Base-by-base conservation (phyloP, 495 filamentous ascomycete genomes). In the Penicillium tannophilum region DNA sequence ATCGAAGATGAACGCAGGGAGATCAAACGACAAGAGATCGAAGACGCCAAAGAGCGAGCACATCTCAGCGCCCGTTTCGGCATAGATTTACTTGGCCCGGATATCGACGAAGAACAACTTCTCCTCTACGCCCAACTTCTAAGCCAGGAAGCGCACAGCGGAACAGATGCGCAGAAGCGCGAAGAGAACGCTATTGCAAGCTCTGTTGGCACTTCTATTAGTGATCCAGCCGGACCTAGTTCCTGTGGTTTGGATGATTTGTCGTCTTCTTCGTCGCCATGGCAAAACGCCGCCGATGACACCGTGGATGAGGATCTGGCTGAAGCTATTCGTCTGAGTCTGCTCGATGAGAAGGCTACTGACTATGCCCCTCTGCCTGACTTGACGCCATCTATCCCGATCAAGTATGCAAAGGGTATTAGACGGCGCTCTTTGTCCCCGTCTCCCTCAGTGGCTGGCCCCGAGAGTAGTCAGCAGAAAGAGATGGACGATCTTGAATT, bases 121-220 rank as follows among this genome's bases (percentile, higher is more conserved):
- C 61, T 98, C 31, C 88, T 86, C 12, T 98, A 98, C 71, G 94
- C 93, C 2, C 86, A 88, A 53, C 84, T 98, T 78, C 74, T 98
- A 19, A 96, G 91, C 48, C 83, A 93, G 63, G 95, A 98, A 71
- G 74, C 86, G 0, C 87, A 86, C 51, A 74, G 79, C 54, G 76
- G 73, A 20, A 4, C 39, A 16, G 87, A 91, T 23, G 82, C 86
- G 58, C 76, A 84, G 56, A 84, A 85, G 49, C 79, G 79, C 11
- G 76, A 72, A 23, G 78, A 84, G 6, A 54, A 45, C 36, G 70
- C 74, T 19, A 71, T 74, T 14, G 83, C 83, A 7, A 83, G 76
- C 20, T 80, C 80, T 64, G 58, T 76, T 43, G 75, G 79, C 63
- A 60, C 81, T 62, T 73, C 79, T 45, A 61, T 76, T 56, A 73